Evolutionary conservation across 2,329 filamentous ascomycete species (phyloP), one percentile per base, ranked within the genome.

Genomic region (Pochonia chlamydosporia): DNA sequence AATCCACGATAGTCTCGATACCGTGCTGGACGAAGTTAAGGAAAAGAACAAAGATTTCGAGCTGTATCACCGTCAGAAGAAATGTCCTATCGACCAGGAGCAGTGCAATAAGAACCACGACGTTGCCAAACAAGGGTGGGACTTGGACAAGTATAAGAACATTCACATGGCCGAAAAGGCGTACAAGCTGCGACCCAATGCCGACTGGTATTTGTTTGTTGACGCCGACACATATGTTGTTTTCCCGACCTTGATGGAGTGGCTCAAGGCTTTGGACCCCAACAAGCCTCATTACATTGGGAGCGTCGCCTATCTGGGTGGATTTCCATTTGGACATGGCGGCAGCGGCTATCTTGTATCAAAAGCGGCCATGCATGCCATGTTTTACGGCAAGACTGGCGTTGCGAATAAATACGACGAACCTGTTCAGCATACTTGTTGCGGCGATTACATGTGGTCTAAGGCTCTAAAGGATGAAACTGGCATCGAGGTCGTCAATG

Each of bases 61-160:
- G 37, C 59, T 75, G 10, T 76, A 75, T 52, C 62, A 60, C 11
- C 64, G 63, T 21, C 73, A 75, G 56, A 57, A 72, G 41, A 59
- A 68, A 37, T 78, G 75, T 51, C 62, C 65, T 23, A 58, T 68
- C 43, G 68, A 72, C 30, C 69, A 73, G 40, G 69, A 71, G 37
- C 69, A 67, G 45, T 73, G 75, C 53, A 68, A 68, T 49, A 65
- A 61, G 58, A 28, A 51, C 47, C 47, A 53, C 44, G 46, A 60
- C 41, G 47, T 48, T 6, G 51, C 49, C 47, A 47, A 56, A 51
- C 63, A 69, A 20, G 69, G 68, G 2, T 82, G 78, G 79, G 68
- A 65, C 16, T 60, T 82, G 33, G 79, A 82, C 64, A 81, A 80
- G 63, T 82, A 79, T 65, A 82, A 82, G 62, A 81, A 79, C 58